A percentile compares a stretch with the other conserved stretches of the same genome.
These are phyloP conservation scores for Populus alba DNA, from an alignment of 345 rosid species.

Conservation along the genomic window DNA sequence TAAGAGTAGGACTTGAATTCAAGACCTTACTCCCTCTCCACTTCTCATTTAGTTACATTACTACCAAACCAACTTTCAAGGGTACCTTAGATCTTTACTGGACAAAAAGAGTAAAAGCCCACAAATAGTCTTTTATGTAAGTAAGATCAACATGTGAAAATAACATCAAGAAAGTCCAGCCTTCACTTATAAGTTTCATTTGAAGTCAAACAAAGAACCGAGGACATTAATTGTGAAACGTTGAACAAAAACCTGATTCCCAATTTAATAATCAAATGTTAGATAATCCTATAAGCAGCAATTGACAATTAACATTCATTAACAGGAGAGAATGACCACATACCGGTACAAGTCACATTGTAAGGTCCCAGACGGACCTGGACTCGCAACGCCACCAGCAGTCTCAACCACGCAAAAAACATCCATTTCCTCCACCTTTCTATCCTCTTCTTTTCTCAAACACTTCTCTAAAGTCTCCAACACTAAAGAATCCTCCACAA, in stretches of 20 bases:
- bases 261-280: background rate
- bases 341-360: constrained; percentile 92
- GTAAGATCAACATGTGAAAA: background rate
- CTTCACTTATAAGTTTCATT: background rate
- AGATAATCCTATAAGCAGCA: background rate
- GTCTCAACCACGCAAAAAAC: constrained; percentile 76
- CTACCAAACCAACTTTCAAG: background rate
- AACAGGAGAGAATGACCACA: background rate
- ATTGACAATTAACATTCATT: background rate
- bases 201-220: background rate
- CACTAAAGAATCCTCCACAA: constrained; percentile 46
- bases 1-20: background rate
- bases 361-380: constrained; percentile 84
- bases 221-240: background rate
- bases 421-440: constrained; percentile 22
- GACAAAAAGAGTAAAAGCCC: background rate
- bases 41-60: background rate
- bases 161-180: background rate
- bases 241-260: background rate
- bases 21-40: background rate
- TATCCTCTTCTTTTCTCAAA: constrained; percentile 41
- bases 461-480: constrained; percentile 43
- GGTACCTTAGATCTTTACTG: background rate
- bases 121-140: background rate
- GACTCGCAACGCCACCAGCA: constrained; percentile 96